phyloP scores from a whole-genome alignment of 192 early-diverging fungal species.

The Haplosporangium gracile region DNA sequence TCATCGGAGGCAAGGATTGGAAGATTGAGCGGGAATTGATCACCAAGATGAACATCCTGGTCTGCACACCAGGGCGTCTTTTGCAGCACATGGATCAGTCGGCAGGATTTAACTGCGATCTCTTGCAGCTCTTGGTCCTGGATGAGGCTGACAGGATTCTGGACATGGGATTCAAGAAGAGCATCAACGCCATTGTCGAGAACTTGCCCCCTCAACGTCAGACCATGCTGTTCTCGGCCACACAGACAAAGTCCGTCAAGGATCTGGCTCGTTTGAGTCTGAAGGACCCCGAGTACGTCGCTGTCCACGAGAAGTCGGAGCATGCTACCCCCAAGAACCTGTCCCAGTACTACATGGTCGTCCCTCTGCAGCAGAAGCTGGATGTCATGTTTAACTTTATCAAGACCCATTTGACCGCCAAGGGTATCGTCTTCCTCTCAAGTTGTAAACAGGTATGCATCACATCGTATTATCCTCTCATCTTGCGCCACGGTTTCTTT shows the following conservation, averaged over 20 bases:
- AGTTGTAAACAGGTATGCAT: conserved; percentile 91
- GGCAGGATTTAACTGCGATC: conserved; percentile 90
- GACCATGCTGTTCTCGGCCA: conserved; percentile 97
- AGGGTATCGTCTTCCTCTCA: conserved; percentile 94
- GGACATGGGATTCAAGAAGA: conserved; percentile 89
- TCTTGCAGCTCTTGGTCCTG: conserved; percentile 78
- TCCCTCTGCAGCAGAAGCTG: conserved; percentile 90
- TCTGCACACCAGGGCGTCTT: conserved; percentile 85
- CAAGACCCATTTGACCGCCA: conserved; percentile 90
- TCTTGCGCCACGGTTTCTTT: not conserved
- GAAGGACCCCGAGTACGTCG: conserved; percentile 93
- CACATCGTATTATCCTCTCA: no score
- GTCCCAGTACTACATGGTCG: conserved; percentile 88
- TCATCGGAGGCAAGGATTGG: conserved; percentile 96
- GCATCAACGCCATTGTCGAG: conserved; percentile 85
- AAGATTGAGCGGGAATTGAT: conserved; percentile 81
- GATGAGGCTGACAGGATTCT: conserved; percentile 91
- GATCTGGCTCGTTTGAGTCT: conserved; percentile 94
- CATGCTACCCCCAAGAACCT: conserved; percentile 87
- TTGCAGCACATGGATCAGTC: conserved; percentile 94
- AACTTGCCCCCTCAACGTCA: conserved; percentile 89
- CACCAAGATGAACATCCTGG: conserved; percentile 84
- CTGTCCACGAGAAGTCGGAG: conserved; percentile 88
- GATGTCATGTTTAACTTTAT: conserved; percentile 97
- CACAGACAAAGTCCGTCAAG: conserved; percentile 96